Evolutionary conservation across 441 rosid genomes (phyloP).

Genomic region (Adansonia grandidieri): DNA sequence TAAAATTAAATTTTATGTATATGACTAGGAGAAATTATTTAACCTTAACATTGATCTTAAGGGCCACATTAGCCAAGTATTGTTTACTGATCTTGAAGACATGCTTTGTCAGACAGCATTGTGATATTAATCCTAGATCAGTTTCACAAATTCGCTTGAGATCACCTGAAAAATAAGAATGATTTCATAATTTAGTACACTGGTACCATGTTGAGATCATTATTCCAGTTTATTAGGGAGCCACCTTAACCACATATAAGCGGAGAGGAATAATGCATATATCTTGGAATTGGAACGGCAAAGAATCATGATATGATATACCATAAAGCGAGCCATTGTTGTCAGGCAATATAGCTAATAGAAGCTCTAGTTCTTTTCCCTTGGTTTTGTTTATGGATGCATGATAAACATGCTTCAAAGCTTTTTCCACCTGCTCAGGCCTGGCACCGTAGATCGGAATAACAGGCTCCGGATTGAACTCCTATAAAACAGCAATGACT

Average conservation of each 20-base stretch:
- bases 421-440: slow-evolving; percentile 97
- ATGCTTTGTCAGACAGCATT: slow-evolving; percentile 86
- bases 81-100: slow-evolving; percentile 93
- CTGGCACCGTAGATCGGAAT: slow-evolving; percentile 83
- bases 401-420: slow-evolving; percentile 85
- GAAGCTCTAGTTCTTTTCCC: slow-evolving; percentile 94
- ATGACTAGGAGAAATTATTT: not conserved
- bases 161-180: slow-evolving; percentile 57
- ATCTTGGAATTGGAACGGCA: not conserved
- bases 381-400: slow-evolving; percentile 79
- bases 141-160: slow-evolving; percentile 93
- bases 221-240: not conserved
- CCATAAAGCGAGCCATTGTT: slow-evolving; percentile 94
- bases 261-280: not conserved
- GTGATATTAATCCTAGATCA: slow-evolving; percentile 86
- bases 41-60: slow-evolving; percentile 93
- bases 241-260: not conserved
- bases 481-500: slow-evolving; percentile 46
- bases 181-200: not conserved
- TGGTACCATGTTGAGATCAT: not conserved
- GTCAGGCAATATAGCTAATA: slow-evolving; percentile 90
- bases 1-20: not conserved
- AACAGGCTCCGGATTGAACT: slow-evolving; percentile 85
- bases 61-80: slow-evolving; percentile 83
- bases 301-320: slow-evolving; percentile 33